Base-by-base conservation (phyloP, 306 rosid species). In the Clitoria ternatea region DNA sequence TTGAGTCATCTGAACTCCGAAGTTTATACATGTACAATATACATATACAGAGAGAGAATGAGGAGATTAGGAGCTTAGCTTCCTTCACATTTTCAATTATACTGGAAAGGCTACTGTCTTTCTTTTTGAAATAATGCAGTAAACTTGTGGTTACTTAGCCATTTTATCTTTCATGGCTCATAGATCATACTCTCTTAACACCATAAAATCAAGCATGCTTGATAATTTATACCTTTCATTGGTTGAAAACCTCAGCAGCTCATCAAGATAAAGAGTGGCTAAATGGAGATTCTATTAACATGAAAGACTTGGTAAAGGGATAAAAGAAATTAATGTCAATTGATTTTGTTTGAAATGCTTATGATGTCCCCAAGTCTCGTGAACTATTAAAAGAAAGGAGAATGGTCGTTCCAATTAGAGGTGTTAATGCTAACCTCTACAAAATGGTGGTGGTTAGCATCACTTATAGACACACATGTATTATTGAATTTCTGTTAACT, bases 1-100 rank as follows among this genome's bases (percentile, higher is more conserved):
- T 93, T 63, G 74, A 37, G 42, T 33, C 70, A 8, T 69, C 54
- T 43, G 40, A 19, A 61, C 15, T 39, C 18, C 10, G 14, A 57
- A 8, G 44, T 59, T 59, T 56, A 17, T 53, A 40, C 13, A 40
- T 13, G 11, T 1, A 37, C 2, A 17, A 22, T 1, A 12, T 2
- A 49, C 1, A 45, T 14, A 19, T 3, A 40, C 4, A 59, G 20
- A 1, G 5, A 15, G 30, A 20, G 14, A 60, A 1, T 23, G 8
- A 24, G 61, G 17, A 1, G n/a, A n/a, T n/a, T n/a, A n/a, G 27
- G 26, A 43, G 20, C 13, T 18, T 27, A 14, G 40, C 54, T 29
- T 23, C 29, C 44, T 73, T 42, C 6, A 13, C 22, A 4, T 71
- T 63, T 72, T 55, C 71, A 49, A 43, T 49, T 45, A 63, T 20